A percentile compares a stretch with the other conserved stretches of the same genome.
Evolutionary conservation across 1,139 yeast species (phyloP).

Genomic region (Entelexis sorbosivorans): DNA sequence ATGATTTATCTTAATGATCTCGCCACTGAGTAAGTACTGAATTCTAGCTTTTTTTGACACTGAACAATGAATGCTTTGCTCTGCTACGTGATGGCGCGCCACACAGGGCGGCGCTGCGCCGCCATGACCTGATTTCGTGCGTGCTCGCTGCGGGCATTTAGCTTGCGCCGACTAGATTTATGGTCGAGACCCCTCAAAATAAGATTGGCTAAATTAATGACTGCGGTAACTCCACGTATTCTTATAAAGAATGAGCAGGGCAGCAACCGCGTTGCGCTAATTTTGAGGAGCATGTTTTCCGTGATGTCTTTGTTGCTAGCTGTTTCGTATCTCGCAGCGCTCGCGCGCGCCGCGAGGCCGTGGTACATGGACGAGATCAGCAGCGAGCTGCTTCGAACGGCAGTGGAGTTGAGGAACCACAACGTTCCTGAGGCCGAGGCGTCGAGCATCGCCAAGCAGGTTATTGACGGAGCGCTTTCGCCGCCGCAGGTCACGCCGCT

Average conservation of each 20-base stretch:
- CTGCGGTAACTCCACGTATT: neutral
- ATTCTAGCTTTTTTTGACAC: too few species aligned
- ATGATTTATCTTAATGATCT: neutral
- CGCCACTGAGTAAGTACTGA: neutral
- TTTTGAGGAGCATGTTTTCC: neutral
- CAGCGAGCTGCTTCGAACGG: constrained; percentile 5
- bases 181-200: neutral
- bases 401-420: constrained; percentile 8
- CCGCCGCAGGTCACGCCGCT: constrained; percentile 20
- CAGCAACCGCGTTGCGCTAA: too few species aligned
- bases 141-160: neutral
- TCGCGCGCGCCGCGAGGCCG: constrained; percentile 11
- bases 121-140: too few species aligned
- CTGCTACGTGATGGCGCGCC: too few species aligned
- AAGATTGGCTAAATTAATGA: neutral
- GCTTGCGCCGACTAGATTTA: neutral
- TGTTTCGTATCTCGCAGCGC: neutral
- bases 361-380: constrained; percentile 18
- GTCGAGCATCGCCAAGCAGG: constrained; percentile 13
- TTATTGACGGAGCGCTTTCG: constrained; percentile 17
- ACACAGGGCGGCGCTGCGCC: too few species aligned
- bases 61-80: too few species aligned
- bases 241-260: neutral
- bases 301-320: too few species aligned
- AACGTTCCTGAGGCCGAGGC: constrained; percentile 15